Evolutionary conservation across 2,329 filamentous ascomycete genomes (phyloP), one percentile per base, ranked within the genome.

Genomic region (Colletotrichum tamarilloi): DNA sequence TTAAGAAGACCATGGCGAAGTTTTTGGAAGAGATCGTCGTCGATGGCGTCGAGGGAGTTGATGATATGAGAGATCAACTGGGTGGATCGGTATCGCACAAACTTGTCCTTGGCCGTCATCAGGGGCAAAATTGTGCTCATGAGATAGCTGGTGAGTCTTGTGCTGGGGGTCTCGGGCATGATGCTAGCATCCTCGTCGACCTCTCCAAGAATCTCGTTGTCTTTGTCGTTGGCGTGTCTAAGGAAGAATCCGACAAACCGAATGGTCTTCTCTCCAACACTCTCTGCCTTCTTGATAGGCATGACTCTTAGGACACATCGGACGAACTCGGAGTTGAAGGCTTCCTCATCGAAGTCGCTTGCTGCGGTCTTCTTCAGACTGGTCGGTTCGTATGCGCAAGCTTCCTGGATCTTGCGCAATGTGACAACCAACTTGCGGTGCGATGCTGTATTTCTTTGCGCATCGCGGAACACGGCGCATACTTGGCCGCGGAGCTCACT

Each of bases 31-130:
- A 98, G 84, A 62, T 97, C 94, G 80, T 98, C 95, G 78, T 98
- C 97, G 77, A 98, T 94, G 2, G 94, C 92, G 75, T 97, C 94
- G 30, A 99, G 88, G 14, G 93, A 97, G 84, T 98, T 98, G 84
- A 99, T 93, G 75, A 98, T 92, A 80, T 98, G 94, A 2, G 95
- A 93, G 66, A 97, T 91, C 65, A 98, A 90, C 81, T 99, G 97
- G 0, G 96, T 97, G 5, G 95, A 91, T 72, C 97, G 90, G 83
- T 95, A 99, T 72, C 97, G 91, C 59, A 98, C 93, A 72, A 93
- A 93, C 83, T 98, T 98, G 83, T 99, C 97, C 83, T 98, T 98
- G 56, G 94, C 91, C 11, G 89, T 89, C 73, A 98, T 87, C n/a
- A 98, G 85, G 5, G 93, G 93, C 3, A 97, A 86, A 24, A 97